These are phyloP conservation scores for Hyphopichia burtonii DNA, from an alignment of 1,139 yeast species.

Conservation along the genomic window DNA sequence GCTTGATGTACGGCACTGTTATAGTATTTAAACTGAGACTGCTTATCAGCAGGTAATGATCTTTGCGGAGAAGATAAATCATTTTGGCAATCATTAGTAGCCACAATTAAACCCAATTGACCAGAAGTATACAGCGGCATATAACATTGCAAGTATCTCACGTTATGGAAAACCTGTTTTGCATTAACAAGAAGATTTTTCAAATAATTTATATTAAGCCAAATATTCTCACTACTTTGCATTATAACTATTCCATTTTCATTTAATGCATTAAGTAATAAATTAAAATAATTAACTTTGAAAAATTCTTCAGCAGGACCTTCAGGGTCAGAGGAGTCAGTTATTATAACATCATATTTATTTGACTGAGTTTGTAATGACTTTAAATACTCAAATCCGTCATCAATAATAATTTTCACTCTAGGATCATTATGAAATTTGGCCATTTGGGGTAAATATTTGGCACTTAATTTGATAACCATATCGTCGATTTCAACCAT, in stretches of 20 bases:
- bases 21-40: constrained; percentile 69
- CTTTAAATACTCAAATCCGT: constrained; percentile 81
- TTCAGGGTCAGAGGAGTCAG: constrained; percentile 96
- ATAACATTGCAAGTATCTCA: constrained; percentile 79
- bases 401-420: constrained; percentile 74
- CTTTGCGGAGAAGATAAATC: constrained; percentile 60
- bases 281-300: constrained; percentile 76
- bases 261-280: constrained; percentile 66
- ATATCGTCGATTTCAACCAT: constrained; percentile 90
- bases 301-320: constrained; percentile 97
- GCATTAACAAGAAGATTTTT: constrained; percentile 60
- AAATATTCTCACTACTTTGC: constrained; percentile 89
- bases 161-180: constrained; percentile 69
- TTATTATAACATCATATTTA: constrained; percentile 82
- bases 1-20: constrained; percentile 70
- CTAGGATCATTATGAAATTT: constrained; percentile 67
- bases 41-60: constrained; percentile 39
- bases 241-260: constrained; percentile 81
- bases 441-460: constrained; percentile 82
- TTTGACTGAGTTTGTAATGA: constrained; percentile 29
- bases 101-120: constrained; percentile 84
- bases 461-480: constrained; percentile 72
- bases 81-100: constrained; percentile 58
- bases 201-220: constrained; percentile 78
- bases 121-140: constrained; percentile 98